phyloP scores from a whole-genome alignment of 2,329 filamentous ascomycete genomes.

The Penicillium sp. region DNA sequence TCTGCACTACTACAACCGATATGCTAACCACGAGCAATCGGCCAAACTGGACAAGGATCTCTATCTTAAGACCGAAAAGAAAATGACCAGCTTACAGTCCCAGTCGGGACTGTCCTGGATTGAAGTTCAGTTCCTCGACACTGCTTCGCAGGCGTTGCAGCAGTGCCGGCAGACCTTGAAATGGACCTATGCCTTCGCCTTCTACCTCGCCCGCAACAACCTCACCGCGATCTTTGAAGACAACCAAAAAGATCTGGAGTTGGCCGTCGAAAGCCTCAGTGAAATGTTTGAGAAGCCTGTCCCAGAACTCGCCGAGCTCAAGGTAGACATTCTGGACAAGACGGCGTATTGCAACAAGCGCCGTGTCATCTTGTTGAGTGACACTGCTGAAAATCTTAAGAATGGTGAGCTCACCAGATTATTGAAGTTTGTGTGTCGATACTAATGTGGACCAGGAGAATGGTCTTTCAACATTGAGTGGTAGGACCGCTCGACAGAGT shows the following conservation, averaged over 20 bases:
- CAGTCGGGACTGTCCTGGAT: conserved; percentile 98
- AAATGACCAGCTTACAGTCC: conserved; percentile 94
- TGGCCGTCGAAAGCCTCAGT: conserved; percentile 94
- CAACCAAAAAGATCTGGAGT: conserved; percentile 95
- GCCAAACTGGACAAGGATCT: conserved; percentile 95
- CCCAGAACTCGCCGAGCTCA: conserved; percentile 74
- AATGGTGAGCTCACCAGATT: conserved; percentile 57
- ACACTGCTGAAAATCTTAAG: conserved; percentile 87
- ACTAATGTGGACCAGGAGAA: conserved; percentile 28
- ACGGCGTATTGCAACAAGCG: conserved; percentile 94
- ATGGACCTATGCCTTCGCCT: conserved; percentile 99
- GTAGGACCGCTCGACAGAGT: conserved; percentile 19
- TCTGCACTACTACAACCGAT: conserved; percentile 97
- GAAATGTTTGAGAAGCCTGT: conserved; percentile 99
- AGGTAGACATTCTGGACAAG: conserved; percentile 98
- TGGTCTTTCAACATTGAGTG: conserved; percentile 45
- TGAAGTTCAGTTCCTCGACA: conserved; percentile 93
- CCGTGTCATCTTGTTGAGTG: conserved; percentile 78
- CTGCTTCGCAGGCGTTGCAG: conserved; percentile 86
- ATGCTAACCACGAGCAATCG: conserved; percentile 97
- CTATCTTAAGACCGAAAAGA: conserved; percentile 93
- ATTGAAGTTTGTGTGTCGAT: too few species aligned
- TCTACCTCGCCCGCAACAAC: conserved; percentile 94
- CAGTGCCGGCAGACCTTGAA: conserved; percentile 97
- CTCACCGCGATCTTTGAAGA: conserved; percentile 96